These are phyloP conservation scores for Musa itinerans DNA, from an alignment of 176 grass and related monocot genomes.

Conservation along the genomic window DNA sequence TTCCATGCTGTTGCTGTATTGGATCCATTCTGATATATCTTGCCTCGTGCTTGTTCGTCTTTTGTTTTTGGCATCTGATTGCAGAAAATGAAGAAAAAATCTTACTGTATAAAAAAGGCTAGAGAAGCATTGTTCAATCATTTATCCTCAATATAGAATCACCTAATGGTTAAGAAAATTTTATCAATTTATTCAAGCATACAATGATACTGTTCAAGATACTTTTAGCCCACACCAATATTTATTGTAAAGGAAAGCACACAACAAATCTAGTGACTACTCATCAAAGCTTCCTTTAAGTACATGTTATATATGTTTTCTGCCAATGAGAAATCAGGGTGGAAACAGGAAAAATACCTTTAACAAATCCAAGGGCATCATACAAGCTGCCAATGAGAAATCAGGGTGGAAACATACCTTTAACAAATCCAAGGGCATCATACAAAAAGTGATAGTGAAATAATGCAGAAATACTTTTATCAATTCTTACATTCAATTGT, in stretches of 20 bases:
- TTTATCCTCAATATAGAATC: not conserved
- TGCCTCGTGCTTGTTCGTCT: conserved; percentile 64
- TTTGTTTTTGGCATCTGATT: conserved; percentile 76
- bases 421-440: not conserved
- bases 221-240: no score
- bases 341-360: not conserved
- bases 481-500: no score
- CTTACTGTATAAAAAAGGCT: not conserved
- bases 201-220: not conserved
- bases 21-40: conserved; percentile 69
- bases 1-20: conserved; percentile 54
- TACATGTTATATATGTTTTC: no score
- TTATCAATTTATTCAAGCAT: not conserved
- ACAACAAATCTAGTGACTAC: no score
- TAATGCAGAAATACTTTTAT: no score
- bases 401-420: not conserved
- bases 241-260: no score
- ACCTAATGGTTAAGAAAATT: not conserved
- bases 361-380: not conserved
- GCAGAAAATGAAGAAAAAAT: conserved; percentile 9
- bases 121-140: not conserved
- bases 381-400: not conserved
- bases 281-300: no score
- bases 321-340: not conserved
- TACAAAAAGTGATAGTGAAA: no score